Conservation (phyloP, 257 asterid genomes). For the Phtheirospermum japonicum region DNA sequence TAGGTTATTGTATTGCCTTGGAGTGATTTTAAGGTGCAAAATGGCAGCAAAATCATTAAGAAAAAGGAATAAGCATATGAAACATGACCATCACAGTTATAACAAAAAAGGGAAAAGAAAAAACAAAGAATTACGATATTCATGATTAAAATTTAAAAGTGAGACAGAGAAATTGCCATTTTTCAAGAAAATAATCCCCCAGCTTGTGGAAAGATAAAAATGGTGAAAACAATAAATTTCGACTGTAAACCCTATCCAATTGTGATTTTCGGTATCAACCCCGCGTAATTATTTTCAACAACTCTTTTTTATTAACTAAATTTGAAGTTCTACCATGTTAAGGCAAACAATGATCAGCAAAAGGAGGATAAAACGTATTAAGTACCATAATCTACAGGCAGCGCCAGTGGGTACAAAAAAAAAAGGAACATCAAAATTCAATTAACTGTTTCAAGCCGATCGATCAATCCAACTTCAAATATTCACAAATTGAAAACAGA, state of each 20-base stretch:
- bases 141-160: neutral
- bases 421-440: neutral
- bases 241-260: neutral
- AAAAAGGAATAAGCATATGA: no score
- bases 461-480: neutral
- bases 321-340: slow-evolving; percentile 5
- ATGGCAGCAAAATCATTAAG: no score
- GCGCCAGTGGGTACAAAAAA: neutral
- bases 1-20: neutral
- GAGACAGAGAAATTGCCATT: neutral
- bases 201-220: neutral
- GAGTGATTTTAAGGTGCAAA: neutral
- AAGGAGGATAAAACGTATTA: neutral
- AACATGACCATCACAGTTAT: no score
- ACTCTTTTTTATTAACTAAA: slow-evolving; percentile 3
- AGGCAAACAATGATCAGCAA: slow-evolving; percentile 8
- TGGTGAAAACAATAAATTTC: neutral
- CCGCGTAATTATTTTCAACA: neutral
- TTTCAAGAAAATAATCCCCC: neutral
- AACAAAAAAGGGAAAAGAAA: no score
- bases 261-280: neutral
- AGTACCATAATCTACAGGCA: neutral
- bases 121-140: no score
- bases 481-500: no score
- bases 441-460: neutral